phyloP scores from a whole-genome alignment of 2,329 filamentous ascomycete species.

The Aureobasidium subglaciale region DNA sequence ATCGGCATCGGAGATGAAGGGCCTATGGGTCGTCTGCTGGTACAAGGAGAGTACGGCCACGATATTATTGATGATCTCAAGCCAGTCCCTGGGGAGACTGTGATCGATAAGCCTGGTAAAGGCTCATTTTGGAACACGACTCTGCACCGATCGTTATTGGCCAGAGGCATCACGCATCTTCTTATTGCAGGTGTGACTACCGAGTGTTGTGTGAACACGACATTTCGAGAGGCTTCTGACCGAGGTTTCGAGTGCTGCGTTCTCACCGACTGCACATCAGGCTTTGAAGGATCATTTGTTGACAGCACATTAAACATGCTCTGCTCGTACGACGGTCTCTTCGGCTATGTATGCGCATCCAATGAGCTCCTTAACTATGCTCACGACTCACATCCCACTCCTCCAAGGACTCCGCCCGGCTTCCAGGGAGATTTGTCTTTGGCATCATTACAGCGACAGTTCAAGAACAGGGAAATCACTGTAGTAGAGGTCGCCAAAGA shows the following conservation, averaged over 20 bases:
- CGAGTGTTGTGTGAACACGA: constrained; percentile 52
- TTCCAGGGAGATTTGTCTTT: no score
- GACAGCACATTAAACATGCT: constrained; percentile 44
- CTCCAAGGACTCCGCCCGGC: no score
- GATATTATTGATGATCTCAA: constrained; percentile 49
- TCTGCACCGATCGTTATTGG: constrained; percentile 47
- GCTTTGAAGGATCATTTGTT: constrained; percentile 43
- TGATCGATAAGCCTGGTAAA: constrained; percentile 54
- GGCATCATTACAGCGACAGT: no score
- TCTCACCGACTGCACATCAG: constrained; percentile 42
- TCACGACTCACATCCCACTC: no score
- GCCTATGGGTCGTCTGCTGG: constrained; percentile 46
- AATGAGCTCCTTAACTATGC: no score
- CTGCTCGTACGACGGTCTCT: constrained; percentile 45
- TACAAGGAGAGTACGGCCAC: constrained; percentile 49
- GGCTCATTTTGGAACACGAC: constrained; percentile 53
- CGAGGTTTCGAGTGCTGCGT: constrained; percentile 56
- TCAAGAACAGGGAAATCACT: no score
- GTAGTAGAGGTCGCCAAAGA: no score
- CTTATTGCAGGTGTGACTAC: constrained; percentile 53
- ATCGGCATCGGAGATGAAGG: constrained; percentile 48
- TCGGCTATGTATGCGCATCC: constrained; percentile 28
- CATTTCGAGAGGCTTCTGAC: constrained; percentile 51
- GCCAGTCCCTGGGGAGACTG: constrained; percentile 44
- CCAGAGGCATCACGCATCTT: constrained; percentile 51